Percentiles rank a stretch among this genome's conserved stretches.
Conservation (phyloP, 169 alveolate species). For the Amoebophrya sp. region DNA sequence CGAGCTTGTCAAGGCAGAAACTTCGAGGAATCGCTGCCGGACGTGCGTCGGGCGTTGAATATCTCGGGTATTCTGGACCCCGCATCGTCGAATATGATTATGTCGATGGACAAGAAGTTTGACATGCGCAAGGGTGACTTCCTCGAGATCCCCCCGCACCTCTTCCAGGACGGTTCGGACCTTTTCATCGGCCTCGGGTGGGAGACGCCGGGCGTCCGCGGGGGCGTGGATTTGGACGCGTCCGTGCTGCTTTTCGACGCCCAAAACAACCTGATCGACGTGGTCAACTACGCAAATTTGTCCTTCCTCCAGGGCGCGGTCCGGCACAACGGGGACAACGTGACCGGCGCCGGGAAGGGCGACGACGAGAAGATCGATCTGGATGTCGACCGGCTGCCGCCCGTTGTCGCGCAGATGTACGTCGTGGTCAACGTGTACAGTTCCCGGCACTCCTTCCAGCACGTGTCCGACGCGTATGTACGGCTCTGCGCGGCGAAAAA, state of each 20-base stretch:
- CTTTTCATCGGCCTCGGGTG: background rate
- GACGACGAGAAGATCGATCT: constrained; percentile 7
- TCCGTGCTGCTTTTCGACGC: background rate
- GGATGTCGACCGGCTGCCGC: background rate
- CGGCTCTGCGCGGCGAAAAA: background rate
- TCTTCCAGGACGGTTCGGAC: background rate
- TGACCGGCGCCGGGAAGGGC: background rate
- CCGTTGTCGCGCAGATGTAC: background rate
- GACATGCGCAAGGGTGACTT: background rate
- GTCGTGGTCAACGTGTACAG: background rate
- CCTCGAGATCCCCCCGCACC: background rate
- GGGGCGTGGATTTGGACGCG: background rate
- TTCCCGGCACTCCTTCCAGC: background rate
- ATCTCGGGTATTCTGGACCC: background rate
- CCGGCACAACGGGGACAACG: background rate
- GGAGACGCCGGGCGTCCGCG: background rate
- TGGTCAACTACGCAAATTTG: background rate
- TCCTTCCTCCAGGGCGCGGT: background rate
- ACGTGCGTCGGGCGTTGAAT: background rate
- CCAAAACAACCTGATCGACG: background rate
- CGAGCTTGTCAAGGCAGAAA: background rate
- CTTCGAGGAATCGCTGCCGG: background rate
- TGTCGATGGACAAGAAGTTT: background rate
- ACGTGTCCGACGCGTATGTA: background rate
- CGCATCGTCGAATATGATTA: background rate